Evolutionary conservation across 169 alveolate species (phyloP).

Genomic region (Plasmodium vinckei): DNA sequence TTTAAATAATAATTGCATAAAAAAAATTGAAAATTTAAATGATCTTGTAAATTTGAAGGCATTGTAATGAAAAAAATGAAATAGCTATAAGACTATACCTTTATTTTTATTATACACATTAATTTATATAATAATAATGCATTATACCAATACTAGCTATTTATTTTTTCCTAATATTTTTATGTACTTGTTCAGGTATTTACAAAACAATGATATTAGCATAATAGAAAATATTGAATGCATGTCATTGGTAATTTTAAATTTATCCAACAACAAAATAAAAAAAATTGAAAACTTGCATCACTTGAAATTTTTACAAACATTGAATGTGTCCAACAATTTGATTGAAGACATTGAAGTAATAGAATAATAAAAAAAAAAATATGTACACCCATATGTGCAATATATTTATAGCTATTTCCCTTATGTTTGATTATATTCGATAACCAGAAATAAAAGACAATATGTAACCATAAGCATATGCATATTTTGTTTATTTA

Average conservation of each 20-base stretch:
- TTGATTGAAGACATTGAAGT: slow-evolving; percentile 37
- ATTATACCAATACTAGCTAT: too few relatives aligned
- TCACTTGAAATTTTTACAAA: slow-evolving; percentile 41
- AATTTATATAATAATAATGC: neutral
- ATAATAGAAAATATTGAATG: slow-evolving; percentile 91
- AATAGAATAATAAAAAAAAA: neutral
- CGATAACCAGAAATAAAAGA: too few relatives aligned
- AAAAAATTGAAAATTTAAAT: slow-evolving; percentile 89
- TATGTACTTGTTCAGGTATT: slow-evolving; percentile 71
- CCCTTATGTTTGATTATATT: too few relatives aligned
- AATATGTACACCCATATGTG: neutral
- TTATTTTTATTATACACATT: slow-evolving; percentile 5
- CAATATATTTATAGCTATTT: too few relatives aligned
- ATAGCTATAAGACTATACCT: neutral
- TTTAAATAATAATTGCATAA: slow-evolving; percentile 94
- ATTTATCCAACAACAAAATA: slow-evolving; percentile 92
- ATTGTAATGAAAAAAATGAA: slow-evolving; percentile 78
- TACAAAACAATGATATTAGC: slow-evolving; percentile 92
- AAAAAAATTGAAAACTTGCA: slow-evolving; percentile 77
- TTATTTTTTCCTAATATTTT: neutral
- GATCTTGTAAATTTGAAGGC: slow-evolving; percentile 87
- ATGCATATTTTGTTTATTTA: neutral
- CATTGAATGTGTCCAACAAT: slow-evolving; percentile 43
- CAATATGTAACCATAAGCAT: neutral
- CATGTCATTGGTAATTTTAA: slow-evolving; percentile 86